Evolutionary conservation across 2,329 filamentous ascomycete genomes (phyloP).

Genomic region (Trichoderma semiorbis): DNA sequence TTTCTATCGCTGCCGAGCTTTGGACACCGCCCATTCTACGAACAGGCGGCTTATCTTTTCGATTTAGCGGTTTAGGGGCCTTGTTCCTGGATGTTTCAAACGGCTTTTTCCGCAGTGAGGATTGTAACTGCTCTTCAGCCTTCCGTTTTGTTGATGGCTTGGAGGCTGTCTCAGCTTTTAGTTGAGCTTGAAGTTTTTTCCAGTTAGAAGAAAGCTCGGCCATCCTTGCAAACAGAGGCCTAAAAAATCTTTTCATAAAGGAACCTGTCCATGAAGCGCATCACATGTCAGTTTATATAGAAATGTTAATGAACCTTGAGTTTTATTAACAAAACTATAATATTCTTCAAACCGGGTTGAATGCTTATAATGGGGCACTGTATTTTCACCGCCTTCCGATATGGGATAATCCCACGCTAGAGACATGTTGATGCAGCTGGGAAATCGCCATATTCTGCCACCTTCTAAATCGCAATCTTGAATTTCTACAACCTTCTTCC

Average conservation of each 20-base stretch:
- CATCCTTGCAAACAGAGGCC: constrained; percentile 26
- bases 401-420: neutral
- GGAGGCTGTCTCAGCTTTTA: constrained; percentile 46
- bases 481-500: neutral
- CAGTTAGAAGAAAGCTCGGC: constrained; percentile 65
- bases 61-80: constrained; percentile 14
- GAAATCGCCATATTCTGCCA: constrained; percentile 16
- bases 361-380: neutral
- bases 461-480: neutral
- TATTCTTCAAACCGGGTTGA: neutral
- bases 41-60: neutral
- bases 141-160: constrained; percentile 43
- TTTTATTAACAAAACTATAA: neutral
- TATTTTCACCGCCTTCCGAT: constrained; percentile 14
- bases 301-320: neutral
- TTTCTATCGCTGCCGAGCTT: constrained; percentile 44
- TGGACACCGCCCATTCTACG: constrained; percentile 55
- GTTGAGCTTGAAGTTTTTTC: constrained; percentile 69
- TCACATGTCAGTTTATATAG: neutral
- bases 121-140: constrained; percentile 30
- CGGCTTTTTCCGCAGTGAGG: constrained; percentile 31
- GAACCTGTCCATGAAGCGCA: neutral
- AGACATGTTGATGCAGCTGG: neutral
- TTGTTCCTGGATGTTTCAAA: constrained; percentile 11
- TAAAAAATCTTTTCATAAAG: neutral